Evolutionary conservation across 2,329 filamentous ascomycete genomes (phyloP).

Genomic region (Penicillium digitatum): DNA sequence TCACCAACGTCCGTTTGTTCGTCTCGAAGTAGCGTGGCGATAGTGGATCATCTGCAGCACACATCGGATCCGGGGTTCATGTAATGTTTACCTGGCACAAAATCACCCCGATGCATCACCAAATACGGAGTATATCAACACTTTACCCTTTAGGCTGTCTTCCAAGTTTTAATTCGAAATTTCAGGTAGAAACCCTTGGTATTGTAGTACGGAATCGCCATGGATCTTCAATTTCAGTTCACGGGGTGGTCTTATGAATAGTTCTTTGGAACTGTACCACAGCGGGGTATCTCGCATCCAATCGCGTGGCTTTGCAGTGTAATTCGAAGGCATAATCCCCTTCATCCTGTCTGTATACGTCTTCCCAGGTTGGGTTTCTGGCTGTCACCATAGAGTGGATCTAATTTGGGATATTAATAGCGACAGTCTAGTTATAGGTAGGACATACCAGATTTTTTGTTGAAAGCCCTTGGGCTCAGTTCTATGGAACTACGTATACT

Average conservation of each 20-base stretch:
- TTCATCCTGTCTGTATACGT: background rate
- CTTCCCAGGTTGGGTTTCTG: background rate
- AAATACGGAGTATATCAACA: background rate
- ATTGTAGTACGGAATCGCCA: background rate
- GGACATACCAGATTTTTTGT: no score
- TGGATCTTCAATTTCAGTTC: background rate
- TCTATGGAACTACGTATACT: background rate
- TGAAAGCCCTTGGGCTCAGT: background rate
- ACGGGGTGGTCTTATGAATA: background rate
- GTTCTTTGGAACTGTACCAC: background rate
- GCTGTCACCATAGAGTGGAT: background rate
- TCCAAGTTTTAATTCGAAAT: background rate
- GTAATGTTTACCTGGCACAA: background rate
- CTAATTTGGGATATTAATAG: background rate
- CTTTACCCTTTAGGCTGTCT: background rate
- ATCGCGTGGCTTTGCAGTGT: background rate
- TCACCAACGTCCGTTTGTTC: background rate
- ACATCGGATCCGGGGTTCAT: background rate
- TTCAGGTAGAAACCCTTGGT: background rate
- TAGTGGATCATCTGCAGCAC: background rate
- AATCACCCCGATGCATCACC: no score
- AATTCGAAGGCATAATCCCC: background rate
- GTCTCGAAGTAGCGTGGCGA: no score
- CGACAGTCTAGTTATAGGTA: no score
- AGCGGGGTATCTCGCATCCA: conserved; percentile 6